A percentile compares a stretch with the other conserved stretches of the same genome.
Conservation (phyloP, 345 rosid genomes). For the Odontarrhena argentea region DNA sequence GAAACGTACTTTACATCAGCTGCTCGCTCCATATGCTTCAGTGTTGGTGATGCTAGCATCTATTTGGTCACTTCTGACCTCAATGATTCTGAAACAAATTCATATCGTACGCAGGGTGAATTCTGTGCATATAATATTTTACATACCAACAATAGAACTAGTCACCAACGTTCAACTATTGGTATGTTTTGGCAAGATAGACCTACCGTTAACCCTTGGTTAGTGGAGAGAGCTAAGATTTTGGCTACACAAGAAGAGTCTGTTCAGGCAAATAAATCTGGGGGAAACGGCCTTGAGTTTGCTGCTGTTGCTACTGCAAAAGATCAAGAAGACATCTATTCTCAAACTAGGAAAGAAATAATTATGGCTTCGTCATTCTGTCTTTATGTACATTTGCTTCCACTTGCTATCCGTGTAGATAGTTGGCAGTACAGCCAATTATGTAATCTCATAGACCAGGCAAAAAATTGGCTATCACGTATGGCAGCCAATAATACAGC, state of each 20-base stretch:
- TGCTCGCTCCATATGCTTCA: slow-evolving; percentile 55
- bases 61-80: slow-evolving; percentile 58
- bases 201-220: slow-evolving; percentile 61
- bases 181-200: slow-evolving; percentile 82
- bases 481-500: slow-evolving; percentile 38
- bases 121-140: slow-evolving; percentile 58
- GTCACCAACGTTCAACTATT: slow-evolving; percentile 53
- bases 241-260: slow-evolving; percentile 64
- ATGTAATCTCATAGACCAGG: slow-evolving; percentile 53
- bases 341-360: slow-evolving; percentile 62
- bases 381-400: slow-evolving; percentile 59
- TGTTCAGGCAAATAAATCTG: slow-evolving; percentile 47
- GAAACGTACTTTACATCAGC: slow-evolving; percentile 48
- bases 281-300: slow-evolving; percentile 67
- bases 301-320: slow-evolving; percentile 60
- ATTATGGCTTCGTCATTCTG: slow-evolving; percentile 63
- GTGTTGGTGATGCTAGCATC: slow-evolving; percentile 56
- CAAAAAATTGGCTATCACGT: slow-evolving; percentile 48
- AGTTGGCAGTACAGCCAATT: slow-evolving; percentile 54
- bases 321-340: slow-evolving; percentile 55
- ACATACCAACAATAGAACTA: slow-evolving; percentile 49
- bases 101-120: slow-evolving; percentile 39
- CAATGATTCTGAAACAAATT: slow-evolving; percentile 42
- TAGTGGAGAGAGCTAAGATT: slow-evolving; percentile 73
- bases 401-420: slow-evolving; percentile 49